Conservation (phyloP, 805 yeast genomes). For the Lipomyces lipofer region DNA sequence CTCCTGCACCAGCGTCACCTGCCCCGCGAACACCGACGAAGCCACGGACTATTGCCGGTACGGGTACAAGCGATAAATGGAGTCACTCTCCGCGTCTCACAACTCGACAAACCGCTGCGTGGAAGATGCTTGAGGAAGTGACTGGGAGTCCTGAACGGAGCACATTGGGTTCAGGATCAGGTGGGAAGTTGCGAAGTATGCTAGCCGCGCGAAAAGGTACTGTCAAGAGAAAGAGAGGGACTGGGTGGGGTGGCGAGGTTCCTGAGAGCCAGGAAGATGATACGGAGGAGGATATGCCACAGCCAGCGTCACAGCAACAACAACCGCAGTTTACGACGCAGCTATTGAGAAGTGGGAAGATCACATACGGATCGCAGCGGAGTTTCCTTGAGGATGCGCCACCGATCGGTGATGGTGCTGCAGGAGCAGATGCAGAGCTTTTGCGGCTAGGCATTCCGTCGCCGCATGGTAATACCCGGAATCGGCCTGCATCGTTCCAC, state of each 20-base stretch:
- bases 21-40: neutral
- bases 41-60: neutral
- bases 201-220: conserved; percentile 10
- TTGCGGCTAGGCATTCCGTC: conserved; percentile 1
- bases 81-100: conserved; percentile 11
- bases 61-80: neutral
- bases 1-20: neutral
- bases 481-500: neutral
- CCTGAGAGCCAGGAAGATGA: neutral
- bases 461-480: neutral
- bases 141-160: neutral
- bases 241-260: neutral
- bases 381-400: conserved; percentile 23
- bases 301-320: neutral
- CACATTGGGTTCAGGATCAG: neutral
- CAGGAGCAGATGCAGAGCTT: conserved; percentile 16
- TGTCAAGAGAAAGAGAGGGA: neutral
- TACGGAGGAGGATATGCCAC: neutral
- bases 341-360: conserved; percentile 6
- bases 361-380: conserved; percentile 25
- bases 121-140: conserved; percentile 12
- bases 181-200: conserved; percentile 6
- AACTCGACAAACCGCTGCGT: conserved; percentile 14
- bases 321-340: neutral
- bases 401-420: conserved; percentile 7